Percentiles rank a stretch among this genome's conserved stretches.
Evolutionary conservation across 805 yeast genomes (phyloP).

Genomic region (Brettanomyces anomalus): DNA sequence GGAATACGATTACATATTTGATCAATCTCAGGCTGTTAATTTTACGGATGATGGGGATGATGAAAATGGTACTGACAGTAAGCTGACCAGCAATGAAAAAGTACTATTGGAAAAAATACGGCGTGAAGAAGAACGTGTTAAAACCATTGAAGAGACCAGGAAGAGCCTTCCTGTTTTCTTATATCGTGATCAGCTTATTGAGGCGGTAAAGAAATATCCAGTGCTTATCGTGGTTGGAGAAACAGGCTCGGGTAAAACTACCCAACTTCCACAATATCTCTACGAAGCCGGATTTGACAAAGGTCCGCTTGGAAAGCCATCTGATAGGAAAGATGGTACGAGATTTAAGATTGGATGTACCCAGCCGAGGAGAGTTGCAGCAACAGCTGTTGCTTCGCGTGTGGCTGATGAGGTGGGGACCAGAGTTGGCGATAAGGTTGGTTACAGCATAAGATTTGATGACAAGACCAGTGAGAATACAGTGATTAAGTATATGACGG

Average conservation of each 20-base stretch:
- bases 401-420: slow-evolving; percentile 87
- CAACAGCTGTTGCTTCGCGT: slow-evolving; percentile 80
- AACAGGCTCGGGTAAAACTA: slow-evolving; percentile 95
- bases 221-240: slow-evolving; percentile 86
- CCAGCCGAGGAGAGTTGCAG: slow-evolving; percentile 94
- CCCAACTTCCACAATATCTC: slow-evolving; percentile 84
- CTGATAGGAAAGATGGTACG: slow-evolving; percentile 15
- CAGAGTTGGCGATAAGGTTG: slow-evolving; percentile 78
- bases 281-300: slow-evolving; percentile 68
- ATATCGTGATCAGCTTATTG: slow-evolving; percentile 50
- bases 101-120: slow-evolving; percentile 23
- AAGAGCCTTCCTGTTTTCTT: slow-evolving; percentile 68
- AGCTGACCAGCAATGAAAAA: slow-evolving; percentile 22
- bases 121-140: slow-evolving; percentile 27
- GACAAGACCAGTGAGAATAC: slow-evolving; percentile 62
- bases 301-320: slow-evolving; percentile 23
- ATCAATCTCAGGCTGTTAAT: slow-evolving; percentile 50
- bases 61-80: slow-evolving; percentile 24
- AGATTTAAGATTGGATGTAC: slow-evolving; percentile 66
- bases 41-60: slow-evolving; percentile 28
- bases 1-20: slow-evolving; percentile 70
- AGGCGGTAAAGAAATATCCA: slow-evolving; percentile 53
- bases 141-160: slow-evolving; percentile 41
- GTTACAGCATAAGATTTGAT: slow-evolving; percentile 84
- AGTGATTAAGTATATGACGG: slow-evolving; percentile 81